Conservation (phyloP, 306 rosid genomes). For the Casuarina glauca region DNA sequence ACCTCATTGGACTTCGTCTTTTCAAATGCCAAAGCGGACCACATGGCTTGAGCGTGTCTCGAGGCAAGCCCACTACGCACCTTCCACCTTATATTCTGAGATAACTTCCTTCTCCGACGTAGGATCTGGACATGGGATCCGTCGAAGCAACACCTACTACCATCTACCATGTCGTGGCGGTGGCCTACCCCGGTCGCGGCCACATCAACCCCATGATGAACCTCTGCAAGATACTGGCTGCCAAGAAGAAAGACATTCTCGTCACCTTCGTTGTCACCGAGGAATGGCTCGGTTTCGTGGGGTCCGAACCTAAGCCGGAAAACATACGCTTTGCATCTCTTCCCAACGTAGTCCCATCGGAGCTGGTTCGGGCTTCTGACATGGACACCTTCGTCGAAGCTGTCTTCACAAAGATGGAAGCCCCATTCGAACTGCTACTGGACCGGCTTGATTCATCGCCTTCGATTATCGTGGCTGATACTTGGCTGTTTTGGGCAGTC, state of each 20-base stretch:
- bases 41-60: neutral
- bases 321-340: constrained; percentile 24
- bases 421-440: constrained; percentile 20
- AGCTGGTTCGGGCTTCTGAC: constrained; percentile 14
- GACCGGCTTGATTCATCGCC: constrained; percentile 4
- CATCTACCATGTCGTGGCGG: constrained; percentile 30
- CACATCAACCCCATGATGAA: constrained; percentile 40
- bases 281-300: constrained; percentile 29
- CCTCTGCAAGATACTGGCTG: constrained; percentile 34
- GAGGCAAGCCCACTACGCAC: too few species aligned
- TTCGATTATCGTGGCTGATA: constrained; percentile 19
- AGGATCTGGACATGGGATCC: neutral
- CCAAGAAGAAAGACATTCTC: constrained; percentile 9
- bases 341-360: constrained; percentile 30
- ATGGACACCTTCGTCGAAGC: constrained; percentile 20
- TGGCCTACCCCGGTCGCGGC: constrained; percentile 45
- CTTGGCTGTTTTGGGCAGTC: constrained; percentile 28
- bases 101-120: neutral
- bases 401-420: constrained; percentile 28
- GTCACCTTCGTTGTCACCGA: constrained; percentile 32
- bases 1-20: too few species aligned
- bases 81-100: too few species aligned
- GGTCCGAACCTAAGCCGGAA: constrained; percentile 12
- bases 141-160: neutral
- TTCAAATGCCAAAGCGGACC: neutral